Evolutionary conservation across 2,329 filamentous ascomycete genomes (phyloP), one percentile per base, ranked within the genome.

Genomic region (Sphaerostilbella broomeana): DNA sequence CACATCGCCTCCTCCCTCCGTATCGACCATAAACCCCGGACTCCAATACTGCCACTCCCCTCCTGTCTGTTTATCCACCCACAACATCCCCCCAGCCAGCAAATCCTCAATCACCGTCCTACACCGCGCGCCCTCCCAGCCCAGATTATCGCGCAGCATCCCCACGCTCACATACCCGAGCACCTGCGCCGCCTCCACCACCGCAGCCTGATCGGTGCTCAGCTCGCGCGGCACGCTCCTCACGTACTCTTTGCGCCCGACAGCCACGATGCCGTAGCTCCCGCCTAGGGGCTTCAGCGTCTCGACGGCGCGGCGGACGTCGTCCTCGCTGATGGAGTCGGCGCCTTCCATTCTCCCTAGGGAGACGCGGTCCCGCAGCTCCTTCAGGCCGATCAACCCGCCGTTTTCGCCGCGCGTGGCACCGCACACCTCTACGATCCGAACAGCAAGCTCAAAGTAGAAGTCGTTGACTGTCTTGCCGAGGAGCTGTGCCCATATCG

Each of bases 361-460:
- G 49, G 79, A 78, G 18, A 97, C 81, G 30, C 79, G 72, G 55
- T 89, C 83, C 42, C 79, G 71, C 51, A 94, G 80, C 62, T 97
- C 90, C 30, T 76, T 70, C 13, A 97, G 75, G 9, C 85, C 85
- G 38, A 98, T 86, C 53, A 98, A 69, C 0, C 92, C 92, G 6
- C 92, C 92, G 59, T 98, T 98, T 64, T 95, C 90, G 4, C 77
- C 78, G 37, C 92, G 73, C 30, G 88, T 95, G 37, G 82, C 79
- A 5, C 87, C 74, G 58, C 92, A 98, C 6, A 95, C 79, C 62
- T 97, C 90, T 5, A 98, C 92, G 1, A 97, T 85, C 35, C 86
- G 76, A n/a, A 97, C 90, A 2, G 88, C 92, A 31, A 98, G 78
- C 68, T 94, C 90, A 62, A 97, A 97, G 67, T 97, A 98, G 59